Conservation (phyloP, 78 protist species). For the Mantamonas sphyraenae region DNA sequence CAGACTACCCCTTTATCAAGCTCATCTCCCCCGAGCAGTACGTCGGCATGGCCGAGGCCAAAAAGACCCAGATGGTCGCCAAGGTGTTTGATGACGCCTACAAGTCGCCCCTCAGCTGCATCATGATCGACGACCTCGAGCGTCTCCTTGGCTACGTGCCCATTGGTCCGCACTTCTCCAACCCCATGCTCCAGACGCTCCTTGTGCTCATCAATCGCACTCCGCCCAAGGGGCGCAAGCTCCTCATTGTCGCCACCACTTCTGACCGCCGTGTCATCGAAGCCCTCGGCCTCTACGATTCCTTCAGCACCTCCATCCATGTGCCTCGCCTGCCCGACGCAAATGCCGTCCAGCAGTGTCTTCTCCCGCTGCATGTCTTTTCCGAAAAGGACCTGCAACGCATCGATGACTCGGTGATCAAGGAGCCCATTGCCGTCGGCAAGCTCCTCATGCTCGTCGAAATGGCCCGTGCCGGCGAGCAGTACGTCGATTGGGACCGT, state of each 20-base stretch:
- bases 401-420: background rate
- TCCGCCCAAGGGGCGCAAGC: constrained; percentile 79
- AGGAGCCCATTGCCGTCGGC: constrained; percentile 56
- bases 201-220: constrained; percentile 59
- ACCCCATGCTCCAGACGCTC: constrained; percentile 84
- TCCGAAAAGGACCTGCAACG: constrained; percentile 14
- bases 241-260: constrained; percentile 87
- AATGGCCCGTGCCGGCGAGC: constrained; percentile 61
- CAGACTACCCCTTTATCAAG: constrained; percentile 85
- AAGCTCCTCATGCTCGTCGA: constrained; percentile 70
- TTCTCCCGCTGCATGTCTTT: constrained; percentile 1
- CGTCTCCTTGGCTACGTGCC: constrained; percentile 80
- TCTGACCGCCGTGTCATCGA: constrained; percentile 32
- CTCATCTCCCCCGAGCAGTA: constrained; percentile 72
- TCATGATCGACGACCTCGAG: constrained; percentile 94
- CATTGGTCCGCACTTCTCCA: constrained; percentile 95
- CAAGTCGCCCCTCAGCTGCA: constrained; percentile 59
- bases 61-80: constrained; percentile 50
- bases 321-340: constrained; percentile 32
- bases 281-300: constrained; percentile 52
- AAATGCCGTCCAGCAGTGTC: background rate
- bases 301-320: constrained; percentile 27
- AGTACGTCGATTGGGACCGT: no score
- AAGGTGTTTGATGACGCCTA: constrained; percentile 94
- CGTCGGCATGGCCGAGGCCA: constrained; percentile 65